Evolutionary conservation across 345 rosid genomes (phyloP), one percentile per base, ranked within the genome.

Genomic region (Carallia pectinifolia): DNA sequence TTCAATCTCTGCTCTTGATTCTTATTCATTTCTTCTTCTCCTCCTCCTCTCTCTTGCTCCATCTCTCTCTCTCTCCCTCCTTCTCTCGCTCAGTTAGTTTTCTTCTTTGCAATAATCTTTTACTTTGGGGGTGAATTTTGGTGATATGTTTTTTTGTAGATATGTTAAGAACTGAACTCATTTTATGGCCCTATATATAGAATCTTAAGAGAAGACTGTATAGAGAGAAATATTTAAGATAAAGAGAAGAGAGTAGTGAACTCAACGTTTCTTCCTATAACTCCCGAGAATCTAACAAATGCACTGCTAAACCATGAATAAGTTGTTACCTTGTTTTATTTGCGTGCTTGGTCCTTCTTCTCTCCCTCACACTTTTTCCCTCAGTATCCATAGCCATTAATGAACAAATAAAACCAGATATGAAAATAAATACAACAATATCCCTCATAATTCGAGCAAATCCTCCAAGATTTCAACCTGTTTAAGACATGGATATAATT

Each of bases 1-100:
- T 76, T 74, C 77, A 79, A 29, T 52, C 81, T 80, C 70, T 77
- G 81, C 58, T 78, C 80, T 68, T 66, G 72, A 53, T 73, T 80
- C 52, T 68, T 81, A 65, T 70, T 70, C 77, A 67, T 64, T 27
- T 72, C 75, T 61, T 67, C 74, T 29, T 70, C 72, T 29, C 67
- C 27, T 18, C 64, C 70, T 9, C 63, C 71, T 54, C 78, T 70
- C 39, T 79, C 76, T 61, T 73, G 79, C 63, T 76, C 79, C 82
- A 78, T 75, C 62, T 53, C 36, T 68, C n/a, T 2, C 16, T 38
- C 7, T 52, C 7, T 39, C 29, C 3, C 29, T 18, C 55, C 3
- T 17, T 17, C 55, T 17, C 55, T 52, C n/a, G 10, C 8, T 7
- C 5, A 9, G 4, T 68, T 27, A 27, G 37, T 39, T 38, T 54